These are phyloP conservation scores for Phytopythium mirpurense DNA, from an alignment of 352 stramenopile genomes.

Conservation along the genomic window DNA sequence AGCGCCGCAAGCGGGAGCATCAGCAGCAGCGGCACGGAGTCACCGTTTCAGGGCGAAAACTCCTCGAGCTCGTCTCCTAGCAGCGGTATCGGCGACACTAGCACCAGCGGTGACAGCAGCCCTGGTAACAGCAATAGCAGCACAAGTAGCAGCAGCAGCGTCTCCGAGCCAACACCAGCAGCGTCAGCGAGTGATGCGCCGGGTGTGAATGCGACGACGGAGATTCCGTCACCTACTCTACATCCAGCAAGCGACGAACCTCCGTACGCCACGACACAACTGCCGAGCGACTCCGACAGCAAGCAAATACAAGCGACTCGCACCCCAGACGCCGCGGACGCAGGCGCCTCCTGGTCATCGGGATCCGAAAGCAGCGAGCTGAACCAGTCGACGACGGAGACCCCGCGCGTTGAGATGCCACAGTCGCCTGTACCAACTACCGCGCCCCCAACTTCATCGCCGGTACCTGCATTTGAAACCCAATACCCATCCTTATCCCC, in stretches of 20 bases:
- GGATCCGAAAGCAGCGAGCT: neutral
- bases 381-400: neutral
- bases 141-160: neutral
- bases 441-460: too few species aligned
- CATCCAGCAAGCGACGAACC: constrained; percentile 5
- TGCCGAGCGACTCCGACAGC: neutral
- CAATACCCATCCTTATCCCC: too few species aligned
- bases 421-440: too few species aligned
- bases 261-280: neutral
- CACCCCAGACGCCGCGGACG: neutral
- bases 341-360: neutral
- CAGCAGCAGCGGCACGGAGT: neutral
- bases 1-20: neutral
- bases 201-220: neutral
- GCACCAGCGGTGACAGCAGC: neutral
- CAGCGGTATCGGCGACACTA: constrained; percentile 5
- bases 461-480: too few species aligned
- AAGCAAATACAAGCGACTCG: neutral
- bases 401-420: neutral
- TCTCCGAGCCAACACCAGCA: neutral
- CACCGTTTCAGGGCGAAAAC: neutral
- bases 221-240: neutral
- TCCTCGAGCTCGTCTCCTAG: neutral
- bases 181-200: neutral
- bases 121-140: constrained; percentile 4